Base-by-base conservation (phyloP, 2,329 filamentous ascomycete species). In the Sphaceloma murrayae region DNA sequence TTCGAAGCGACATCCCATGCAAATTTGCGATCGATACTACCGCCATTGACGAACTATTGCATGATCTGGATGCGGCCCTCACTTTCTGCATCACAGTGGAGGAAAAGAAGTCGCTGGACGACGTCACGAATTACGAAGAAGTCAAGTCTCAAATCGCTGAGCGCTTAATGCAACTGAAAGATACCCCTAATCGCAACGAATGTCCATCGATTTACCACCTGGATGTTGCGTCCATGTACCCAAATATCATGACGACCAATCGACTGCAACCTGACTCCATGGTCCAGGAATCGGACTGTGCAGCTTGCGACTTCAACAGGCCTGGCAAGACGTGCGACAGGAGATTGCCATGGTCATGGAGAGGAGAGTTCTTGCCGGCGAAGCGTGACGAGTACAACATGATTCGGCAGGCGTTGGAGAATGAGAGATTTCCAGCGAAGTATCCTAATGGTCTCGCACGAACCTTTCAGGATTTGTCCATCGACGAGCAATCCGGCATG, bases 181-280 rank as follows among this genome's bases (percentile, higher is more conserved):
- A 80, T 42, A 91, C 81, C 0, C 89, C 91, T 0, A 87, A 93
- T 55, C 75, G 91, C 50, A 78, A 72, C 53, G 91, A 98, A 61
- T 72, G 79, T 32, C 91, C 91, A 3, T 75, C 93, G 22, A 98
- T 98, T 52, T 98, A 98, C 65, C 91, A 98, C 72, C 70, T 98
- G 66, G 91, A 98, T 59, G 93, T 98, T 47, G 91, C 91, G 13
- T 95, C 91, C 48, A 98, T 98, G 91, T 98, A 98, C 61, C 91
- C 91, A 7, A 98, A 98, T 63, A 98, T 98, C 62, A 98, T 98
- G 93, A 98, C 93, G 2, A 98, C 91, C 1, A 98, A 98, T 62
- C 83, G 91, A 61, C 66, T 98, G 34, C 91, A 98, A 55, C 91
- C 91, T 0, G 91, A 98, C 62, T 96, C 91, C n/a, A 94, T 98